Percentiles rank a stretch among this genome's conserved stretches.
Evolutionary conservation across 192 early-diverging fungal genomes (phyloP).

Genomic region (Umbelopsis isabellina): DNA sequence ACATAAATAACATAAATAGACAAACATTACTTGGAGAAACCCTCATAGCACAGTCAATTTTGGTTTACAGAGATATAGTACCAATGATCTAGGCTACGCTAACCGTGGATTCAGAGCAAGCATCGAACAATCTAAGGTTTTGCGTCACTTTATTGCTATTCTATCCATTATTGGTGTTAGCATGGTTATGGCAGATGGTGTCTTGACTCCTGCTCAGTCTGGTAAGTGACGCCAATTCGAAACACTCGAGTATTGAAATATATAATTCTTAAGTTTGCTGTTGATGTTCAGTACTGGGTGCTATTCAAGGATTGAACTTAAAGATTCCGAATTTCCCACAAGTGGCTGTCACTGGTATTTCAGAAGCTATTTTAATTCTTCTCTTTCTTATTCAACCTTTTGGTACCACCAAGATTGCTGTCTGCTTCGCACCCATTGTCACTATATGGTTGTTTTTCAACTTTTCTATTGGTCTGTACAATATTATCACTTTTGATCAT

Average conservation of each 20-base stretch:
- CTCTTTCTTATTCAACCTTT: conserved; percentile 54
- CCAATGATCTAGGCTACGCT: conserved; percentile 24
- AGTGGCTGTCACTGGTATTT: conserved; percentile 30
- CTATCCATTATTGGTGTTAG: conserved; percentile 48
- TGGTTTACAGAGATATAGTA: conserved; percentile 22
- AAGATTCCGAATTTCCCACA: conserved; percentile 29
- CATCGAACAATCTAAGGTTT: conserved; percentile 27
- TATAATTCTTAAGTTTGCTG: not conserved
- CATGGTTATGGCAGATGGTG: conserved; percentile 7
- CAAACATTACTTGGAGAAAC: conserved; percentile 12
- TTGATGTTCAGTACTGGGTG: conserved; percentile 16
- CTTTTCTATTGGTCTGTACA: conserved; percentile 51
- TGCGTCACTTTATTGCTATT: conserved; percentile 41
- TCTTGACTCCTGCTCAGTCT: conserved; percentile 28
- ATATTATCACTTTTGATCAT: conserved; percentile 41
- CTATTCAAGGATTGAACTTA: conserved; percentile 18
- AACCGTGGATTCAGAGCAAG: conserved; percentile 28
- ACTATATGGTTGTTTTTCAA: conserved; percentile 52
- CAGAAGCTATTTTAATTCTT: conserved; percentile 41
- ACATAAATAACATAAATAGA: not conserved
- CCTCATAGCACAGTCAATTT: conserved; percentile 3
- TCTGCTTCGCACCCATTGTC: conserved; percentile 49
- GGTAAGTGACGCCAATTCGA: not conserved
- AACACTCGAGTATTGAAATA: not conserved
- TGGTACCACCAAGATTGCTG: conserved; percentile 46